Evolutionary conservation across 2,329 filamentous ascomycete genomes (phyloP).

Genomic region (Exophiala calicioides): DNA sequence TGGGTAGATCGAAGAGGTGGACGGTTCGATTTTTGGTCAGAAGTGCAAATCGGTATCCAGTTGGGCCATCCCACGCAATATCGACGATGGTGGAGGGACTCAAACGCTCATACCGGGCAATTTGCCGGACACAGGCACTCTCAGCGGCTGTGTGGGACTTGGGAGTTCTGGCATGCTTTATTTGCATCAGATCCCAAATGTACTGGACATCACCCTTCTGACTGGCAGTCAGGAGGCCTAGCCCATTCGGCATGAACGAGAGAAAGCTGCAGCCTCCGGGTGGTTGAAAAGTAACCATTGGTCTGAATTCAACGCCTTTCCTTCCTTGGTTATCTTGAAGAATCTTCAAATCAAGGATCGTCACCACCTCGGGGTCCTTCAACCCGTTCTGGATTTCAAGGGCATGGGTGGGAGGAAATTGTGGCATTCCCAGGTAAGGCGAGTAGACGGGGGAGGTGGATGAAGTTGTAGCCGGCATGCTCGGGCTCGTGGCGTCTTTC

Average conservation of each 20-base stretch:
- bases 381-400: conserved; percentile 39
- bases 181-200: conserved; percentile 53
- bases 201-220: conserved; percentile 53
- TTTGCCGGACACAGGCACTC: conserved; percentile 65
- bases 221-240: conserved; percentile 50
- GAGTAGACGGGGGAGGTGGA: conserved; percentile 35
- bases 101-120: conserved; percentile 86
- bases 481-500: conserved; percentile 36
- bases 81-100: conserved; percentile 90
- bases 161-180: conserved; percentile 43
- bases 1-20: conserved; percentile 84
- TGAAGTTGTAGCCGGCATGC: conserved; percentile 30
- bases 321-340: conserved; percentile 40
- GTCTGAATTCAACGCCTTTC: conserved; percentile 37
- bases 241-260: conserved; percentile 50
- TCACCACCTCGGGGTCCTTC: conserved; percentile 47
- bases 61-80: conserved; percentile 80
- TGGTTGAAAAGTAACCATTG: conserved; percentile 49
- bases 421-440: conserved; percentile 36
- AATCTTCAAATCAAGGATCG: conserved; percentile 47
- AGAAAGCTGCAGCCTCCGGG: conserved; percentile 53
- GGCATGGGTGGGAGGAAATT: conserved; percentile 51
- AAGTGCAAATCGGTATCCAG: conserved; percentile 80
- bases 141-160: conserved; percentile 28
- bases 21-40: conserved; percentile 94